A percentile compares a stretch with the other conserved stretches of the same genome.
Evolutionary conservation across 2,329 filamentous ascomycete species (phyloP).

Genomic region (Penicillium frequentans): DNA sequence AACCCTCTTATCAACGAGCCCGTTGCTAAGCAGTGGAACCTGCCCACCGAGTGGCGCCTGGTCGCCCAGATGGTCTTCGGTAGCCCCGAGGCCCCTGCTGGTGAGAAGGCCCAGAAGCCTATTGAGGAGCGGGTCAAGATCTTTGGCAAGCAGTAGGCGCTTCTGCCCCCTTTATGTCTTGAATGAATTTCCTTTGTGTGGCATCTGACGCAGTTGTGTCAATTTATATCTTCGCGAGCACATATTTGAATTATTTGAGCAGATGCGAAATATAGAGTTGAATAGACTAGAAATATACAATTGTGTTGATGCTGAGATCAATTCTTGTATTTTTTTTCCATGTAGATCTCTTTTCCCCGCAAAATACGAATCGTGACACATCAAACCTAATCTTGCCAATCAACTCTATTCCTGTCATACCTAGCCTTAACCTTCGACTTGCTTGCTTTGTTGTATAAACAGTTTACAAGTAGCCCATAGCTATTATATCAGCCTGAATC

Average conservation of each 20-base stretch:
- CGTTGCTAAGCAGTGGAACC: constrained; percentile 67
- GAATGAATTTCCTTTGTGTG: constrained; percentile 10
- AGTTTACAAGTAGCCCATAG: no score
- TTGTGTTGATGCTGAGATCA: no score
- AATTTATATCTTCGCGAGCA: neutral
- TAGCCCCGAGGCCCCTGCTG: constrained; percentile 53
- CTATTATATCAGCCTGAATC: no score
- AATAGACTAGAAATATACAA: neutral
- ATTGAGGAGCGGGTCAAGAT: constrained; percentile 68
- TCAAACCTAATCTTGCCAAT: no score
- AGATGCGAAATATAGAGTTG: neutral
- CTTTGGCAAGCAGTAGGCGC: constrained; percentile 44
- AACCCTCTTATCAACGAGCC: constrained; percentile 79
- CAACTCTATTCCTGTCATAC: no score
- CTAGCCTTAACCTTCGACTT: no score
- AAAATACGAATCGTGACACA: no score
- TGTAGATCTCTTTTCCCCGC: no score
- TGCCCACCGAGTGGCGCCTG: constrained; percentile 73
- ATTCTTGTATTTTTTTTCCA: no score
- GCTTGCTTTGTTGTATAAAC: no score
- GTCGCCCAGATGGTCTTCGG: constrained; percentile 86
- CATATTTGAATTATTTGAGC: neutral
- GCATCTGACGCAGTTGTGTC: neutral
- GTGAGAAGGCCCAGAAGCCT: constrained; percentile 64
- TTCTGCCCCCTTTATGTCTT: neutral